phyloP scores from a whole-genome alignment of 768 basidiomycete genomes.

The Naganishia randhawae region DNA sequence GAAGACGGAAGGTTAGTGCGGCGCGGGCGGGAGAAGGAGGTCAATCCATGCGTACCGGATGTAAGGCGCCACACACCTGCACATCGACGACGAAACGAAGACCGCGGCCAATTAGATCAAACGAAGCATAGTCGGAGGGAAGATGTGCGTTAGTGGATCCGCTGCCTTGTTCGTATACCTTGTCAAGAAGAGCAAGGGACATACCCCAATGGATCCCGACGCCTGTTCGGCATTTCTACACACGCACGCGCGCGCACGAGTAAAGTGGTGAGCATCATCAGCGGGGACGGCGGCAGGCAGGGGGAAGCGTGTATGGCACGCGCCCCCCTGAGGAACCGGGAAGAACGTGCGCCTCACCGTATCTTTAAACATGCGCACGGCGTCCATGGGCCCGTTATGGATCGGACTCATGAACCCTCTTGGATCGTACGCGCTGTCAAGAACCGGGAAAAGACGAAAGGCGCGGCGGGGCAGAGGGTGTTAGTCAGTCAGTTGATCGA shows the following conservation, averaged over 20 bases:
- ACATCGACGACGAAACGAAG: background rate
- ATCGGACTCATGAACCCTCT: slow-evolving; percentile 56
- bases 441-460: slow-evolving; percentile 59
- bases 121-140: too few species aligned
- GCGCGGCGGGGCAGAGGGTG: slow-evolving; percentile 37
- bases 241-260: too few species aligned
- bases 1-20: slow-evolving; percentile 38
- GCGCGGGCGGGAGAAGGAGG: slow-evolving; percentile 42
- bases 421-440: slow-evolving; percentile 39
- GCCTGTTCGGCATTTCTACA: background rate
- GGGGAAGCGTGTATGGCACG: background rate
- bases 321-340: background rate
- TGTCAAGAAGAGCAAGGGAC: background rate
- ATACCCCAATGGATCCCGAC: slow-evolving; percentile 33
- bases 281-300: slow-evolving; percentile 42
- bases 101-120: too few species aligned
- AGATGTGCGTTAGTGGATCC: background rate
- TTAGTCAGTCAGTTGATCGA: too few species aligned
- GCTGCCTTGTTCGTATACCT: background rate
- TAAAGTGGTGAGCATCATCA: slow-evolving; percentile 65
- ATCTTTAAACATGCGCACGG: slow-evolving; percentile 66
- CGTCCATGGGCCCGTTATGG: slow-evolving; percentile 66
- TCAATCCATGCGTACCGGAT: slow-evolving; percentile 58
- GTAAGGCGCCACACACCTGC: slow-evolving; percentile 28
- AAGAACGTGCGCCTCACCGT: slow-evolving; percentile 53